These are phyloP conservation scores for Leucosporidium creatinivorum DNA, from an alignment of 768 basidiomycete genomes.

Conservation along the genomic window DNA sequence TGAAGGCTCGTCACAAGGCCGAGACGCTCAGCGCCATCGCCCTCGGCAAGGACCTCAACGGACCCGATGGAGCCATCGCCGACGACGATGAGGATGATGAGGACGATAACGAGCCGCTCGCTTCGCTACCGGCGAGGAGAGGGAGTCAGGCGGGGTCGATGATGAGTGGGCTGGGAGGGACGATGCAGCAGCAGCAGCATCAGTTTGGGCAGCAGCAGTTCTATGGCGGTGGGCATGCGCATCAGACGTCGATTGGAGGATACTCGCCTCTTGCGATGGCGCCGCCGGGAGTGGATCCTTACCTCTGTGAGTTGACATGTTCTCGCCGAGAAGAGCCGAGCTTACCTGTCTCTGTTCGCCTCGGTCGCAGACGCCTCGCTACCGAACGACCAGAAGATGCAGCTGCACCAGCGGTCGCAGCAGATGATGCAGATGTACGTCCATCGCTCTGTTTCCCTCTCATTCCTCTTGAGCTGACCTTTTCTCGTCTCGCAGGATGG, in stretches of 20 bases:
- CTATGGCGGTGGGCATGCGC: too few species aligned
- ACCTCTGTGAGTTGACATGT: background rate
- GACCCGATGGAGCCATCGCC: constrained; percentile 8
- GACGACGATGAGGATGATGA: constrained; percentile 8
- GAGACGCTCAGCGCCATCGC: constrained; percentile 24
- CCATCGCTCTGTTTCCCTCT: too few species aligned
- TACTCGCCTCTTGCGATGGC: constrained; percentile 25
- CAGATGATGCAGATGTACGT: constrained; percentile 32
- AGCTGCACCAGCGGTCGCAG: constrained; percentile 27
- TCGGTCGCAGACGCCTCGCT: constrained; percentile 32
- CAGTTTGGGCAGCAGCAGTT: background rate
- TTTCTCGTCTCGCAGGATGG: background rate
- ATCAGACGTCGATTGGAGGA: constrained; percentile 17
- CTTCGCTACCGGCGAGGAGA: constrained; percentile 10
- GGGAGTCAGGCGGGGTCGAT: background rate
- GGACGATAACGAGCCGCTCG: constrained; percentile 28
- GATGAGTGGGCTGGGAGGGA: constrained; percentile 10
- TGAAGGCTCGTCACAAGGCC: constrained; percentile 29
- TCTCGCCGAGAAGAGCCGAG: background rate
- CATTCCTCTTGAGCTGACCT: too few species aligned
- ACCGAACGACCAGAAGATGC: constrained; percentile 32
- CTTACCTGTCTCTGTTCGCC: background rate
- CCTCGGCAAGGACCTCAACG: constrained; percentile 26
- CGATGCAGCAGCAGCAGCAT: background rate
- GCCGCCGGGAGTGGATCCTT: constrained; percentile 30